Base-by-base conservation (phyloP, 306 rosid genomes). In the Trifolium repens region DNA sequence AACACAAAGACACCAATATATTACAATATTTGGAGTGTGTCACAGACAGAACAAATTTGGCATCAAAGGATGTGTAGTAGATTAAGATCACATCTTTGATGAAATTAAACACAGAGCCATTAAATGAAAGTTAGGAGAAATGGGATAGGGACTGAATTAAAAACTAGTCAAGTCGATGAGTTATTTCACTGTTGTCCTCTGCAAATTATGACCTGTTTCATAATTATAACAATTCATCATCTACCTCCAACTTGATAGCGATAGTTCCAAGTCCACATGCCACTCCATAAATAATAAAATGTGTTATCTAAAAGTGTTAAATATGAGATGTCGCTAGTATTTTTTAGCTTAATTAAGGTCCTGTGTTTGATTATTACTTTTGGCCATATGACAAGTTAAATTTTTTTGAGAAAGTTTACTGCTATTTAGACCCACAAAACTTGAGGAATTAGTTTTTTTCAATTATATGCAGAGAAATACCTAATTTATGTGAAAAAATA, bases 181-280 rank as follows among this genome's bases (percentile, higher is more conserved):
- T 82, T 78, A 78, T 61, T 70, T 82, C 74, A 57, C 66, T 73
- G 72, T 72, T 60, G 86, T 78, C 73, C 74, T 73, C 62, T 0
- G 74, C 76, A 73, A 78, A 82, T 78, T 78, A 82, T 78, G 69
- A 73, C 34, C 65, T 78, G 74, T 60, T 74, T 37, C 75, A 79
- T 55, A 13, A 67, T 82, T 63, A 67, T 47, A 67, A 64, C 81
- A 69, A 71, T 81, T 52, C 57, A 50, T 55, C 26, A 70, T 67
- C 72, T 73, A 60, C 22, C 79, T 73, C 35, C 79, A 77, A 50
- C 73, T 67, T 73, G 82, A 82, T 15, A 82, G 76, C 67, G 85
- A 77, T 77, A 78, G 73, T 78, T 75, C 46, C 79, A 64, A 27
- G 67, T 69, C n/a, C 73, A 63, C 6, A 46, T 46, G 61, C 60